Conservation (phyloP, 208 protist species). For the Blastocrithidia nonstop region DNA sequence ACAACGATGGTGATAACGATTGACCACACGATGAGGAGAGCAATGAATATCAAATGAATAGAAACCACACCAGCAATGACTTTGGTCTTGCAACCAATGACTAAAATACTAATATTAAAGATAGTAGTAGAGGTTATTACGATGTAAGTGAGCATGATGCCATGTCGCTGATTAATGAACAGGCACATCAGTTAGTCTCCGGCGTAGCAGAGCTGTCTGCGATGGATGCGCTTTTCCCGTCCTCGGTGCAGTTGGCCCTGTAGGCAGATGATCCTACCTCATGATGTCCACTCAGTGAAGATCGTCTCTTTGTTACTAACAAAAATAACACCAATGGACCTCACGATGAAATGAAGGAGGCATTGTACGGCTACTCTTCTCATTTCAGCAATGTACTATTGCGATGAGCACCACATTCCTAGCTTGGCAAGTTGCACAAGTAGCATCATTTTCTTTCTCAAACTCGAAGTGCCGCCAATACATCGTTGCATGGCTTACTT, state of each 20-base stretch:
- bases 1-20: not conserved
- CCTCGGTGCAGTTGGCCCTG: conserved; percentile 36
- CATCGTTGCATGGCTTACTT: no score
- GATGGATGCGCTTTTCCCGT: conserved; percentile 32
- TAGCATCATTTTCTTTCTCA: conserved; percentile 26
- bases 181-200: conserved; percentile 38
- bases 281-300: conserved; percentile 60
- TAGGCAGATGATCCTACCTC: conserved; percentile 54
- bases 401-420: conserved; percentile 13
- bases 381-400: not conserved
- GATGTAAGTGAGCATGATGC: conserved; percentile 7
- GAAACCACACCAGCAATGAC: not conserved
- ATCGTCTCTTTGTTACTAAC: conserved; percentile 19
- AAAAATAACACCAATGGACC: conserved; percentile 2
- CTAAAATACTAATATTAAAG: not conserved
- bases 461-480: conserved; percentile 9
- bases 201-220: conserved; percentile 44
- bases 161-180: conserved; percentile 2
- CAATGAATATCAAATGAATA: conserved; percentile 5
- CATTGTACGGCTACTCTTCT: no score
- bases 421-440: conserved; percentile 40
- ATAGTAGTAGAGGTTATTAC: conserved; percentile 9
- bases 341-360: no score
- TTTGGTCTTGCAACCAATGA: not conserved
- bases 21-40: conserved; percentile 8